Evolutionary conservation across 768 basidiomycete genomes (phyloP).

Genomic region (Mycena sanguinolenta): DNA sequence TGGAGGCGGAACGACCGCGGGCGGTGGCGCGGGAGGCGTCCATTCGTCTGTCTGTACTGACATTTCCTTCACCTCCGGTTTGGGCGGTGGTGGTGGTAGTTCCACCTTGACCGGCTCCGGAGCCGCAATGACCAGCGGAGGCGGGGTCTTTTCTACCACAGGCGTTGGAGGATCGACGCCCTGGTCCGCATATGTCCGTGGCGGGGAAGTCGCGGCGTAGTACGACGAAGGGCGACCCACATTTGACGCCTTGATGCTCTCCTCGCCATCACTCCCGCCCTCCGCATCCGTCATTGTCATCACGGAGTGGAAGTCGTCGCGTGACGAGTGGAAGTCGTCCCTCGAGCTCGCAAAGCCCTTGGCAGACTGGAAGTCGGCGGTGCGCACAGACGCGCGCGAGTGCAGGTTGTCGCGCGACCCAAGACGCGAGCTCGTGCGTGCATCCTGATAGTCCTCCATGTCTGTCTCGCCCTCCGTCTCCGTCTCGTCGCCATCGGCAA

Average conservation of each 20-base stretch:
- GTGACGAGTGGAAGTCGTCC: conserved; percentile 83
- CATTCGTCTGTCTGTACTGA: conserved; percentile 87
- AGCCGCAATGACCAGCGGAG: conserved; percentile 47
- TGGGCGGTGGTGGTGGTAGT: conserved; percentile 53
- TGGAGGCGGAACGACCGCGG: conserved; percentile 46
- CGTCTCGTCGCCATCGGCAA: conserved; percentile 62
- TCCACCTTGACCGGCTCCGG: conserved; percentile 15
- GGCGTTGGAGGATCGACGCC: conserved; percentile 33
- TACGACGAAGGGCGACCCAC: conserved; percentile 48
- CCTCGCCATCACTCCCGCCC: conserved; percentile 76
- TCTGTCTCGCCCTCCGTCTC: conserved; percentile 71
- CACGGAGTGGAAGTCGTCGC: conserved; percentile 83
- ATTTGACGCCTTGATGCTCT: conserved; percentile 81
- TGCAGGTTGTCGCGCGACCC: conserved; percentile 26
- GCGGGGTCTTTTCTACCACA: conserved; percentile 13
- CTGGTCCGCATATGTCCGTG: conserved; percentile 31
- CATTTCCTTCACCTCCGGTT: conserved; percentile 79
- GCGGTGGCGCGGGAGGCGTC: conserved; percentile 59
- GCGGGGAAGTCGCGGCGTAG: conserved; percentile 48
- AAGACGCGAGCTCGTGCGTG: conserved; percentile 67
- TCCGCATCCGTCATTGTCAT: conserved; percentile 81
- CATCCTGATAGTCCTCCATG: conserved; percentile 83
- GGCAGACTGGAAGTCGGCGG: conserved; percentile 24
- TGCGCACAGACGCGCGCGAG: conserved; percentile 20
- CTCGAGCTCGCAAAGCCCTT: conserved; percentile 58